Conservation (phyloP, 176 grass and related monocot species). For the Carex kokanica region DNA sequence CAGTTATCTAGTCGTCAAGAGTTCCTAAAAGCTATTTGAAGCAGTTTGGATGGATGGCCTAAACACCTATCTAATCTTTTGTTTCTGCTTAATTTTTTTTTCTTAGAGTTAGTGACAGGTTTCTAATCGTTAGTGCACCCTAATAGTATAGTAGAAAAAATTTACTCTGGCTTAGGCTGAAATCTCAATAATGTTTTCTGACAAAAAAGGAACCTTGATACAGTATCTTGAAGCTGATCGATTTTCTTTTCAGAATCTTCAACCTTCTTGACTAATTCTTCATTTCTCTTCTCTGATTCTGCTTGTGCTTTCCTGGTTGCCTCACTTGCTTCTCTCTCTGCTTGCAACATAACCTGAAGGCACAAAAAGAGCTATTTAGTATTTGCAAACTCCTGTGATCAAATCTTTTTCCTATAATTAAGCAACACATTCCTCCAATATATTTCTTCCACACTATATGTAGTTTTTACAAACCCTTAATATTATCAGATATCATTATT, state of each 20-base stretch:
- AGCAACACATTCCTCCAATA: not conserved
- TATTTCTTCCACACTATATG: not conserved
- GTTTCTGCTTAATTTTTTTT: not conserved
- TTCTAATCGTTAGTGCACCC: not conserved
- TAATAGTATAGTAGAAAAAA: conserved; percentile 19
- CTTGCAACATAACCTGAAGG: conserved; percentile 59
- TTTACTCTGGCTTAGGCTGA: not conserved
- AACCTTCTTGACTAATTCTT: conserved; percentile 82
- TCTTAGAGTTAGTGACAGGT: not conserved
- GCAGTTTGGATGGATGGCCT: not conserved
- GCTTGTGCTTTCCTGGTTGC: conserved; percentile 65
- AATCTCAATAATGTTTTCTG: not conserved
- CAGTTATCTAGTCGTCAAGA: not conserved
- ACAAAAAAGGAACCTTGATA: conserved; percentile 66
- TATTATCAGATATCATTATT: not conserved
- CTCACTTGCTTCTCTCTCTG: conserved; percentile 64
- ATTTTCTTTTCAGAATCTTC: conserved; percentile 74
- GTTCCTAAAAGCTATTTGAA: not conserved
- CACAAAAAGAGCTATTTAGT: conserved; percentile 15
- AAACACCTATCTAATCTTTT: not conserved
- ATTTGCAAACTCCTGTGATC: not conserved
- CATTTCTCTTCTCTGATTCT: conserved; percentile 66
- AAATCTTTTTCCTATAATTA: not conserved
- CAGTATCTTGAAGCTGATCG: conserved; percentile 87
- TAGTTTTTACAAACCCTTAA: not conserved